Conservation (phyloP, 306 rosid genomes). For the Acacia crassicarpa region DNA sequence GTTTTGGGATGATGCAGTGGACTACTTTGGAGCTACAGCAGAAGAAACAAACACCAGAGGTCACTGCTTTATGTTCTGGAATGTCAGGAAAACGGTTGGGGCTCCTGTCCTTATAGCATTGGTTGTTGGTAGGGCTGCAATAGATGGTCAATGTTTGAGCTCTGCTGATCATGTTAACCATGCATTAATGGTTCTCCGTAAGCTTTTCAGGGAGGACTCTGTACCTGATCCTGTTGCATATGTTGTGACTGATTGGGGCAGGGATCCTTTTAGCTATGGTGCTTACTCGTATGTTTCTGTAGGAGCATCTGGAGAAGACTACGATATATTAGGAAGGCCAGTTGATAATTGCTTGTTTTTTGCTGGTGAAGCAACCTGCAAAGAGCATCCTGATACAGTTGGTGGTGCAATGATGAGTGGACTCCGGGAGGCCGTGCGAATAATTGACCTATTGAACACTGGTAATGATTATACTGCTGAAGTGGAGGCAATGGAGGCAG, state of each 20-base stretch:
- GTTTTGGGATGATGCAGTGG: constrained; percentile 98
- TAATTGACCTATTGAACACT: constrained; percentile 70
- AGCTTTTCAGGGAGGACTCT: constrained; percentile 82
- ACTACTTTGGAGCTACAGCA: constrained; percentile 99
- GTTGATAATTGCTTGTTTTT: constrained; percentile 92
- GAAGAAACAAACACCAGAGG: constrained; percentile 88
- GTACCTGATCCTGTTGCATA: constrained; percentile 93
- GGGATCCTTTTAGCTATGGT: constrained; percentile 96
- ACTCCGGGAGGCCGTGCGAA: constrained; percentile 94
- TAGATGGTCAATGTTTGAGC: constrained; percentile 72
- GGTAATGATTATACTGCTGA: constrained; percentile 94
- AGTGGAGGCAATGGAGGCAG: constrained; percentile 86
- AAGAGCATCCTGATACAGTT: constrained; percentile 99
- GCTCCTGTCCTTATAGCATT: constrained; percentile 98
- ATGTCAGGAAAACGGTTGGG: constrained; percentile 89
- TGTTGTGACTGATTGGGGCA: constrained; percentile 99
- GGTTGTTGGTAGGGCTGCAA: constrained; percentile 96
- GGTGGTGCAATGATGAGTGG: constrained; percentile 99
- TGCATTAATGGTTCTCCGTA: constrained; percentile 89
- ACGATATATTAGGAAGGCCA: constrained; percentile 88
- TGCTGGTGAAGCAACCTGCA: constrained; percentile 99
- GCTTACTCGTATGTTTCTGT: constrained; percentile 95
- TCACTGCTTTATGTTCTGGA: constrained; percentile 99
- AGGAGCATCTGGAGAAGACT: constrained; percentile 99
- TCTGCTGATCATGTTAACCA: constrained; percentile 79